phyloP scores from a whole-genome alignment of 208 protist species.

The Trypanosoma theileri region DNA sequence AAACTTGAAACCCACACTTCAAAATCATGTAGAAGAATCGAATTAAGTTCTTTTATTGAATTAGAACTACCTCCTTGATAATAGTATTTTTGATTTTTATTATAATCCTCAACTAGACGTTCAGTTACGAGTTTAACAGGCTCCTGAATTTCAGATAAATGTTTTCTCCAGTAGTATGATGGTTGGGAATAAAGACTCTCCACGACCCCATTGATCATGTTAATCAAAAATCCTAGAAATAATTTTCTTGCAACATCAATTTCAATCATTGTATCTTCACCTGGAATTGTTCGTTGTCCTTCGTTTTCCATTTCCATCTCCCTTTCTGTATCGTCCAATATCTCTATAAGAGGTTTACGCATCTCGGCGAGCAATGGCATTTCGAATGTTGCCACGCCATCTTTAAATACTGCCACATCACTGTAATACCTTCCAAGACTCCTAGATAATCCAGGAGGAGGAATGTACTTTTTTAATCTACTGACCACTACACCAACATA shows the following conservation, averaged over 20 bases:
- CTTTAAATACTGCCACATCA: constrained; percentile 14
- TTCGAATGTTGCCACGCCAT: constrained; percentile 20
- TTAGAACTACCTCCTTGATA: neutral
- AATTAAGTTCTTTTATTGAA: constrained; percentile 28
- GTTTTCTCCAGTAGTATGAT: neutral
- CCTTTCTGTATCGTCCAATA: neutral
- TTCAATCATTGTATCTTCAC: constrained; percentile 1
- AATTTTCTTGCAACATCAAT: neutral
- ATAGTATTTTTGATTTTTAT: neutral
- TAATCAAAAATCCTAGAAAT: neutral
- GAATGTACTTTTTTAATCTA: neutral
- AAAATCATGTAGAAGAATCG: constrained; percentile 28
- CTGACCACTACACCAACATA: constrained; percentile 10
- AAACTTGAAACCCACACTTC: constrained; percentile 49
- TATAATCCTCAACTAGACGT: neutral
- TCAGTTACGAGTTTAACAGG: neutral
- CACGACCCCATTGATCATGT: neutral
- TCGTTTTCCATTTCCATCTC: neutral
- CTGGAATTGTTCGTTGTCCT: neutral
- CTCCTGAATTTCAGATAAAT: neutral
- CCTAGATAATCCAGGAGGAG: neutral
- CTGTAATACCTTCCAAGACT: neutral
- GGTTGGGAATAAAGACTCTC: neutral
- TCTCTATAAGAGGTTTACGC: neutral
- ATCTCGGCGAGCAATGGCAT: constrained; percentile 12